Conservation (phyloP, 1,284 basidiomycete genomes). For the Cystobasidium slooffiae region DNA sequence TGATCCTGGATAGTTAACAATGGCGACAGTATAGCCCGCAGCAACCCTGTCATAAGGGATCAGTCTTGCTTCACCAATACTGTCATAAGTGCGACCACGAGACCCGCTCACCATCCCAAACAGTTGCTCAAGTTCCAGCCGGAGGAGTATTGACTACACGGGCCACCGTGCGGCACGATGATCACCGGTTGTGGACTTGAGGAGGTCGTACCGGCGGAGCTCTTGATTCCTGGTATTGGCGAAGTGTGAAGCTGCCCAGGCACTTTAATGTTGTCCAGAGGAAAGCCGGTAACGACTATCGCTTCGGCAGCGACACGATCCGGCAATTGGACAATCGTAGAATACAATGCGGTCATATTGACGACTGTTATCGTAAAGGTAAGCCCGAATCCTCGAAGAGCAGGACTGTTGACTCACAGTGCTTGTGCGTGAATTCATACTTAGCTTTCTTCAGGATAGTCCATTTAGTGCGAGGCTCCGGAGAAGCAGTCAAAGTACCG, state of each 20-base stretch:
- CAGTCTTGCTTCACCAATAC: neutral
- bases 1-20: slow-evolving; percentile 73
- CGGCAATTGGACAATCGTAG: slow-evolving; percentile 10
- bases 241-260: neutral
- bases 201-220: too few species aligned
- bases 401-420: neutral
- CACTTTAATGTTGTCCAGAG: neutral
- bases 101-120: neutral
- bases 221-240: slow-evolving; percentile 9
- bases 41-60: slow-evolving; percentile 55
- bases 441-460: neutral
- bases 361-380: neutral
- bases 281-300: slow-evolving; percentile 5
- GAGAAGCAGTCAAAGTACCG: neutral
- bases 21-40: slow-evolving; percentile 68
- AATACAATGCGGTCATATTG: neutral
- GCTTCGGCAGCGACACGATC: slow-evolving; percentile 9
- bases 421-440: neutral
- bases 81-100: neutral
- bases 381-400: neutral
- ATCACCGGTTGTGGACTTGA: neutral
- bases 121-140: neutral
- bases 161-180: slow-evolving; percentile 24
- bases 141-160: neutral
- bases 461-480: neutral